Percentiles rank a stretch among this genome's conserved stretches.
Conservation (phyloP, 331 rosid species). For the Quercus phellos region DNA sequence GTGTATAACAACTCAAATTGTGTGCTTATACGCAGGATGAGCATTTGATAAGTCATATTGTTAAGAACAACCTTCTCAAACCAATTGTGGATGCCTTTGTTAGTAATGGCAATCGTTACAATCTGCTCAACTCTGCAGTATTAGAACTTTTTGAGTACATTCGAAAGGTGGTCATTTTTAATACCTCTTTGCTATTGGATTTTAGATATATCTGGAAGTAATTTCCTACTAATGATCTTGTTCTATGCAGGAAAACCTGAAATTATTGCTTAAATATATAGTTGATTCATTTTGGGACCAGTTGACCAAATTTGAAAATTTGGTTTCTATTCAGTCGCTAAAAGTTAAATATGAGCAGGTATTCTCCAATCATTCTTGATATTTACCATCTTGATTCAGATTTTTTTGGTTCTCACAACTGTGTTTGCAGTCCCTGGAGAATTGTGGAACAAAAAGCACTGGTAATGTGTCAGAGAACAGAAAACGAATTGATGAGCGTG, state of each 20-base stretch:
- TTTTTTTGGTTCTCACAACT: constrained; percentile 13
- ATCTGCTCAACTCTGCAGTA: constrained; percentile 86
- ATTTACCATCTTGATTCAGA: neutral
- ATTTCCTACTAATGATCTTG: constrained; percentile 14
- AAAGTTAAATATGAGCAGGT: constrained; percentile 96
- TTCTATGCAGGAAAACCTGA: constrained; percentile 73
- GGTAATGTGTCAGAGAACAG: constrained; percentile 53
- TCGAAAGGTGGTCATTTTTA: constrained; percentile 53
- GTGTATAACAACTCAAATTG: constrained; percentile 12
- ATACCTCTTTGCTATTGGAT: neutral
- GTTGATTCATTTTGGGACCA: constrained; percentile 82
- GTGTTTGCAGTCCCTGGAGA: constrained; percentile 67
- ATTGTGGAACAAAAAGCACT: constrained; percentile 51
- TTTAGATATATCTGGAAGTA: constrained; percentile 7
- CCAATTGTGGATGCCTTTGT: constrained; percentile 80
- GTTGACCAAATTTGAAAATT: constrained; percentile 66
- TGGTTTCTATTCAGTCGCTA: constrained; percentile 54
- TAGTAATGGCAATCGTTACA: constrained; percentile 87
- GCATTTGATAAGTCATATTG: constrained; percentile 67
- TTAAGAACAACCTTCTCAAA: constrained; percentile 72
- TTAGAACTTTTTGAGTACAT: constrained; percentile 87
- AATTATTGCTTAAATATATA: constrained; percentile 52
- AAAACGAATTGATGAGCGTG: constrained; percentile 81
- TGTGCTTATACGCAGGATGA: constrained; percentile 75
- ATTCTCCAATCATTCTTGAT: constrained; percentile 8